Evolutionary conservation across 495 filamentous ascomycete genomes (phyloP).

Genomic region (Oidiodendron maius): DNA sequence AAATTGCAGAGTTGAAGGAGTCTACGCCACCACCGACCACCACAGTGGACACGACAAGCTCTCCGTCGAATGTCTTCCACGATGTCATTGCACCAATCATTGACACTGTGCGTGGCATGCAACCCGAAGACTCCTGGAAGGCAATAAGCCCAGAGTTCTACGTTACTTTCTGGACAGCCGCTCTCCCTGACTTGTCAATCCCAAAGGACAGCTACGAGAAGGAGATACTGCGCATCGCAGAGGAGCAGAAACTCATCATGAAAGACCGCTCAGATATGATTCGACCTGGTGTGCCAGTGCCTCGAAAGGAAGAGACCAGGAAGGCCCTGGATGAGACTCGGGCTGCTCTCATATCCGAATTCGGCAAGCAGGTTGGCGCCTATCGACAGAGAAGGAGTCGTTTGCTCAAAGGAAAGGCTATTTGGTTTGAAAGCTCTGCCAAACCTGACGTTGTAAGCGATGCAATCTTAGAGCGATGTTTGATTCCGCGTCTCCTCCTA

Average conservation of each 20-base stretch:
- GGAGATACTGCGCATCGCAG: slow-evolving; percentile 59
- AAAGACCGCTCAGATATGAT: slow-evolving; percentile 69
- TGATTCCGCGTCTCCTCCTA: slow-evolving; percentile 77
- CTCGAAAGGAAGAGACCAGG: slow-evolving; percentile 59
- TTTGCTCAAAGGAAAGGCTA: slow-evolving; percentile 68
- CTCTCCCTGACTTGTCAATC: slow-evolving; percentile 71
- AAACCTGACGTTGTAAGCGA: slow-evolving; percentile 65
- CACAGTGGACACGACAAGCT: slow-evolving; percentile 24
- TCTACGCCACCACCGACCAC: slow-evolving; percentile 15
- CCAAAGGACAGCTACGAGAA: slow-evolving; percentile 67
- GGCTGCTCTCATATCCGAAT: slow-evolving; percentile 61
- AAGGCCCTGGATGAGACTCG: slow-evolving; percentile 52
- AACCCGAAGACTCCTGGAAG: slow-evolving; percentile 60
- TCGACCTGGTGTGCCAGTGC: slow-evolving; percentile 45
- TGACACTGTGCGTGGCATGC: slow-evolving; percentile 51
- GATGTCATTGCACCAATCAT: slow-evolving; percentile 75
- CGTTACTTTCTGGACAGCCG: slow-evolving; percentile 88
- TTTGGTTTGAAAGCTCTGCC: slow-evolving; percentile 65
- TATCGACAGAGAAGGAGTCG: slow-evolving; percentile 58
- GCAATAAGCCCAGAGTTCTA: slow-evolving; percentile 72
- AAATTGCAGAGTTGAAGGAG: slow-evolving; percentile 26
- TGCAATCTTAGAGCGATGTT: slow-evolving; percentile 79
- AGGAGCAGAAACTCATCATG: slow-evolving; percentile 52
- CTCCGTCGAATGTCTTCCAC: slow-evolving; percentile 46
- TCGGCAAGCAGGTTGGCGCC: slow-evolving; percentile 57